These are phyloP conservation scores for Neurospora tetraspora DNA, from an alignment of 495 filamentous ascomycete species.

Conservation along the genomic window DNA sequence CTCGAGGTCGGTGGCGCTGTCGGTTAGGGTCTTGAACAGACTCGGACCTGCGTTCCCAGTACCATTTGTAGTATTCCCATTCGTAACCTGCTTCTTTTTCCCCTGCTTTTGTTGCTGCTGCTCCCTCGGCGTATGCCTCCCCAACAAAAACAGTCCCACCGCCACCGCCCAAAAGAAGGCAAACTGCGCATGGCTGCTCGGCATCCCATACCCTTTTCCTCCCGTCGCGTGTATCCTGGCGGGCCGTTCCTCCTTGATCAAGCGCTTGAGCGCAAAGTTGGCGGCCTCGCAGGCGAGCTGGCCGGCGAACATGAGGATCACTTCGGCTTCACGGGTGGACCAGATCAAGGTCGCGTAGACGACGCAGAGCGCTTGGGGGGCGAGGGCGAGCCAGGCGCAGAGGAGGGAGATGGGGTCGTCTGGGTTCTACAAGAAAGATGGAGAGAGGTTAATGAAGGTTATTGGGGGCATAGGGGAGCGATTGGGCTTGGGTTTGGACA, in stretches of 20 bases:
- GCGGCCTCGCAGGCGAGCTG: conserved; percentile 90
- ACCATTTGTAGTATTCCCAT: not conserved
- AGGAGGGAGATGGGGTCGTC: conserved; percentile 72
- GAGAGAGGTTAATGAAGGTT: conserved; percentile 11
- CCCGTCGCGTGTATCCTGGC: conserved; percentile 54
- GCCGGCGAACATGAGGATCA: conserved; percentile 80
- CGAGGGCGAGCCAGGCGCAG: conserved; percentile 86
- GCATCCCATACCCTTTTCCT: conserved; percentile 97
- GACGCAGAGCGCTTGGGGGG: conserved; percentile 83
- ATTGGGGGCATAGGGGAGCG: not conserved
- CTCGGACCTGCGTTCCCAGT: not conserved
- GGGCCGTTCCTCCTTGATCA: conserved; percentile 87
- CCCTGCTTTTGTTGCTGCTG: not conserved
- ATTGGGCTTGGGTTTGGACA: not conserved
- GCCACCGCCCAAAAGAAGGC: conserved; percentile 80
- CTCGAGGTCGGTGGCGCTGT: conserved; percentile 12
- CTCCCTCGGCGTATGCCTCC: conserved; percentile 54
- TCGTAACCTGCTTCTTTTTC: not conserved
- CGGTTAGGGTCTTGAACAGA: conserved; percentile 9
- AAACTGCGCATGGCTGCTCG: conserved; percentile 95
- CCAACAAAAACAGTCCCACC: conserved; percentile 68
- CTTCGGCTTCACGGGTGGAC: conserved; percentile 83
- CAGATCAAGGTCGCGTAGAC: conserved; percentile 82
- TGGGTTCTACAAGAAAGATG: too few relatives aligned
- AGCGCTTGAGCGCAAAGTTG: conserved; percentile 81